phyloP scores from a whole-genome alignment of 768 basidiomycete genomes.

The Lentinula edodes region DNA sequence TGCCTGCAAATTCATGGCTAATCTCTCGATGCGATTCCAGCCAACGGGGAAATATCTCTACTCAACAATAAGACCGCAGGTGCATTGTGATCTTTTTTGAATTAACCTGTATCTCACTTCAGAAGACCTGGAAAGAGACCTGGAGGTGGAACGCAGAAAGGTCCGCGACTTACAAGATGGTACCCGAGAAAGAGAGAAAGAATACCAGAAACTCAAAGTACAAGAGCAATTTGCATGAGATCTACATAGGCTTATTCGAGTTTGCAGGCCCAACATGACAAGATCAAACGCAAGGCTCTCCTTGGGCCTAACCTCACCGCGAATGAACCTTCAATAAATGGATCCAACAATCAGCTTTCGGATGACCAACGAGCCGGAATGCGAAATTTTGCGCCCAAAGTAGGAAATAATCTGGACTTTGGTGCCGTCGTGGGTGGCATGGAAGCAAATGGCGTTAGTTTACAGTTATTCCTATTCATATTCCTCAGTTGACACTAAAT shows the following conservation, averaged over 20 bases:
- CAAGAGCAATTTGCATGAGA: background rate
- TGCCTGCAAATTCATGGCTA: background rate
- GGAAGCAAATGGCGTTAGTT: conserved; percentile 56
- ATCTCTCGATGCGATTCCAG: conserved; percentile 27
- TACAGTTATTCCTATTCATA: background rate
- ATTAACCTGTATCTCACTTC: background rate
- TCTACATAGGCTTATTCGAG: background rate
- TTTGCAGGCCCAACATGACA: conserved; percentile 66
- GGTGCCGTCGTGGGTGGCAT: conserved; percentile 58
- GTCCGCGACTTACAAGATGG: conserved; percentile 69
- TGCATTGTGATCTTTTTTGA: conserved; percentile 20
- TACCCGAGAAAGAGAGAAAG: conserved; percentile 74
- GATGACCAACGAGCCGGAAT: conserved; percentile 1
- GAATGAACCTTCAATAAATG: background rate
- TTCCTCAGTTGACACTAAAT: background rate
- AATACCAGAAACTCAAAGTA: conserved; percentile 85
- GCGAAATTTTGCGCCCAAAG: conserved; percentile 19
- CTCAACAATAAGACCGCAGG: conserved; percentile 65
- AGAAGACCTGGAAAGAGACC: conserved; percentile 71
- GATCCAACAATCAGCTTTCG: background rate
- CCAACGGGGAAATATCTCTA: conserved; percentile 71
- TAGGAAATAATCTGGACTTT: conserved; percentile 35
- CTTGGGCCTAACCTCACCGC: conserved; percentile 34
- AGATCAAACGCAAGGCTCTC: conserved; percentile 75
- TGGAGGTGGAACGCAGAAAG: conserved; percentile 75